Percentiles rank a stretch among this genome's conserved stretches.
Evolutionary conservation across 192 early-diverging fungal species (phyloP).

Genomic region (Linnemannia elongata): DNA sequence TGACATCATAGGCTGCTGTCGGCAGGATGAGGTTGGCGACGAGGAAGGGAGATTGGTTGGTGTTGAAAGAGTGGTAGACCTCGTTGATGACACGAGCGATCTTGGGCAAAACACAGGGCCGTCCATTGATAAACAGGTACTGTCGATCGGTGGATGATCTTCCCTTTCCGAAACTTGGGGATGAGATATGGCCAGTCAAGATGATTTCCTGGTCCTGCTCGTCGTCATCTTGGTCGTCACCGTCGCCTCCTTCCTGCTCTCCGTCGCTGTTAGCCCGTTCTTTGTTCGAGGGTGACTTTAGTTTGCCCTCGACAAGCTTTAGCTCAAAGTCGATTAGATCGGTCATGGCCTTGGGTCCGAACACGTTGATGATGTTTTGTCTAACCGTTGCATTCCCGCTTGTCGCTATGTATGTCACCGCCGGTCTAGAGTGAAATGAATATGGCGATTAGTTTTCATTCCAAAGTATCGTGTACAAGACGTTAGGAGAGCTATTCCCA

Average conservation of each 20-base stretch:
- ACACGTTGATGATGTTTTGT: slow-evolving; percentile 83
- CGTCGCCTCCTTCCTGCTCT: not conserved
- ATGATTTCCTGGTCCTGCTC: slow-evolving; percentile 24
- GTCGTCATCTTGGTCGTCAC: not conserved
- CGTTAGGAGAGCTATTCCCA: not conserved
- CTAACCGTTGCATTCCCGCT: slow-evolving; percentile 70
- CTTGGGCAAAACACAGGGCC: slow-evolving; percentile 90
- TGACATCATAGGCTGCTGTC: slow-evolving; percentile 84
- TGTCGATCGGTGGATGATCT: slow-evolving; percentile 85
- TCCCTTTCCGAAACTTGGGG: slow-evolving; percentile 76
- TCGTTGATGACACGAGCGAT: slow-evolving; percentile 86
- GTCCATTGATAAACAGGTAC: slow-evolving; percentile 90
- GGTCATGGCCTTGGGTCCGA: slow-evolving; percentile 72
- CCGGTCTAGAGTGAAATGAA: slow-evolving; percentile 54
- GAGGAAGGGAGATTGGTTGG: slow-evolving; percentile 84
- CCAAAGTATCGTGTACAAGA: not conserved
- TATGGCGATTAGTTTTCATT: not conserved
- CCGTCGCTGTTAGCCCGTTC: not conserved
- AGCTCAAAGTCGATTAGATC: slow-evolving; percentile 67
- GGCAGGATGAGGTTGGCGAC: slow-evolving; percentile 75
- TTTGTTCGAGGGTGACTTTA: slow-evolving; percentile 9
- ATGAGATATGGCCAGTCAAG: slow-evolving; percentile 69
- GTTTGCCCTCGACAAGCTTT: slow-evolving; percentile 40
- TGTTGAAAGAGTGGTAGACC: slow-evolving; percentile 75
- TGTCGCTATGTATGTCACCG: slow-evolving; percentile 65